Conservation (phyloP, 345 rosid species). For the Acer saccharum region DNA sequence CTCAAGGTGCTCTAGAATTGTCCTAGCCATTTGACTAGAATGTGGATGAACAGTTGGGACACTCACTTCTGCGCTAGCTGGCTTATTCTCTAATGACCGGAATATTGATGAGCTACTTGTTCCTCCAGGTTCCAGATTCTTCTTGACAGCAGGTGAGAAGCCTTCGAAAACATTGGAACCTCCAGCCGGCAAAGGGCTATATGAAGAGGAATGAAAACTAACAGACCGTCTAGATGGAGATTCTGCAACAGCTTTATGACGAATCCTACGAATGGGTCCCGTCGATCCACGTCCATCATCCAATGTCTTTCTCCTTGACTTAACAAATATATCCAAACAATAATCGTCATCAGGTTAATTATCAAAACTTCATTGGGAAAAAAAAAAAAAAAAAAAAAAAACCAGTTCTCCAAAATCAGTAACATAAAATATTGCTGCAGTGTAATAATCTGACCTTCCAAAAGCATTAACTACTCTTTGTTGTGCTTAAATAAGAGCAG, state of each 20-base stretch:
- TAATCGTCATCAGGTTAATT: constrained; percentile 5
- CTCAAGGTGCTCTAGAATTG: constrained; percentile 79
- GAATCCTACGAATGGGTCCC: constrained; percentile 72
- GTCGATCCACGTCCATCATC: constrained; percentile 54
- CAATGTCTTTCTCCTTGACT: constrained; percentile 41
- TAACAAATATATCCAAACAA: constrained; percentile 31
- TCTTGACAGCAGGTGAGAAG: constrained; percentile 36
- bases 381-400: not conserved
- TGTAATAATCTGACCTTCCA: not conserved
- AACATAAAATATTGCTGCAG: not conserved
- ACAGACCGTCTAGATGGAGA: constrained; percentile 40
- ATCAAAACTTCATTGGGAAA: constrained; percentile 12
- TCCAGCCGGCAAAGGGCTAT: constrained; percentile 38
- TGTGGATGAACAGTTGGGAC: constrained; percentile 64
- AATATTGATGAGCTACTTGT: constrained; percentile 38
- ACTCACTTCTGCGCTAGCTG: constrained; percentile 42
- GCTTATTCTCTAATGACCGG: constrained; percentile 36
- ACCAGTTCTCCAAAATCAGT: constrained; percentile 13
- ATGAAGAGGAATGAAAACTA: constrained; percentile 39
- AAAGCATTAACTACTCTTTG: not conserved
- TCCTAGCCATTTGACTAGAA: constrained; percentile 78
- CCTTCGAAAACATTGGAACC: constrained; percentile 30
- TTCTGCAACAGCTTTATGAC: constrained; percentile 38
- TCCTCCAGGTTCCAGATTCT: constrained; percentile 49
- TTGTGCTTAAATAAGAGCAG: not conserved